These are phyloP conservation scores for Datura wrightii DNA, from an alignment of 257 asterid genomes.

Conservation along the genomic window DNA sequence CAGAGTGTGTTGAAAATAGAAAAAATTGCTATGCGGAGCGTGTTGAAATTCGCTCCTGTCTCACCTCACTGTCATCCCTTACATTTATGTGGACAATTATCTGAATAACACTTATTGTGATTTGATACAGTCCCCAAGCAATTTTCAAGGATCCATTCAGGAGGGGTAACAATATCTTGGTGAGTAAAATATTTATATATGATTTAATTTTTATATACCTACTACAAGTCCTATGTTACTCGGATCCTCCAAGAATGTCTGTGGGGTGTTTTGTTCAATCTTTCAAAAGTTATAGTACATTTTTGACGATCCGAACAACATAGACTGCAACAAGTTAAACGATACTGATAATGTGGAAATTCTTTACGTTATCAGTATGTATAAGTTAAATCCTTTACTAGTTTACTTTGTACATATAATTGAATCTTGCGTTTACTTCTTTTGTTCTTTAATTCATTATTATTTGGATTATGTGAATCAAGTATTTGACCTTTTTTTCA, in stretches of 20 bases:
- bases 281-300: not conserved
- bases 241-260: not conserved
- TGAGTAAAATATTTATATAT: conserved; percentile 35
- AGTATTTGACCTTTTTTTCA: not conserved
- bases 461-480: too few species aligned
- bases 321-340: not conserved
- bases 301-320: not conserved
- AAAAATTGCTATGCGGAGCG: not conserved
- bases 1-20: not conserved
- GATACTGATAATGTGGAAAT: not conserved
- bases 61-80: too few species aligned
- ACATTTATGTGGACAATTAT: not conserved
- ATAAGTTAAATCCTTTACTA: not conserved
- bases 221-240: not conserved
- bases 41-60: not conserved
- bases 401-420: not conserved
- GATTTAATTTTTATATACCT: not conserved
- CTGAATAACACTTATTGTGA: not conserved
- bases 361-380: not conserved
- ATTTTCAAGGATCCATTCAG: conserved; percentile 98
- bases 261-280: not conserved
- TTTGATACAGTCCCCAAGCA: conserved; percentile 82
- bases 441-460: too few species aligned
- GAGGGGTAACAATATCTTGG: conserved; percentile 94
- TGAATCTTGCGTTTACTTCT: not conserved